Evolutionary conservation across 2,329 filamentous ascomycete genomes (phyloP).

Genomic region (Lasiodiplodia hormozganensis): DNA sequence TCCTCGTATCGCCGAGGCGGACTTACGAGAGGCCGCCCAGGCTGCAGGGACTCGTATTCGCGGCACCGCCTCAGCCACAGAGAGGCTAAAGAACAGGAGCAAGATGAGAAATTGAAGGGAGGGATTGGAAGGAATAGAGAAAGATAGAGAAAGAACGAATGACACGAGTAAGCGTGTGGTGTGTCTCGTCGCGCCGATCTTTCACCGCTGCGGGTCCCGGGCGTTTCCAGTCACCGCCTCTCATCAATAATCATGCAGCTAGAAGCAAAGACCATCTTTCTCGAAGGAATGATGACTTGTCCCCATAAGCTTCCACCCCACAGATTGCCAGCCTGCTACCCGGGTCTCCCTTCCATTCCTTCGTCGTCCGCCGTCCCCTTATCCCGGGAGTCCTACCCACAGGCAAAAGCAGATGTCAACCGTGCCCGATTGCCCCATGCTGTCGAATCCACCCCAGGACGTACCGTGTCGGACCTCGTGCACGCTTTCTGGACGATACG

Average conservation of each 20-base stretch:
- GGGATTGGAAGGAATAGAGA: neutral
- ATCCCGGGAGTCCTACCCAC: neutral
- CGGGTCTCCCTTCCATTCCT: neutral
- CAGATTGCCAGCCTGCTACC: neutral
- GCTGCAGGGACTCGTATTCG: neutral
- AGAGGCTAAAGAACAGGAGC: neutral
- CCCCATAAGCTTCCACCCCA: conserved; percentile 1
- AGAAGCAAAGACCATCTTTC: conserved; percentile 1
- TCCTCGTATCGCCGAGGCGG: neutral
- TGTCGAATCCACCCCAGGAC: neutral
- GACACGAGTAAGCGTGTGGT: neutral
- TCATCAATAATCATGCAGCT: conserved; percentile 1
- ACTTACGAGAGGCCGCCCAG: neutral
- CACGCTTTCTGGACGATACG: neutral
- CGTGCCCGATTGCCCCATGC: neutral
- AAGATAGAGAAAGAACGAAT: neutral
- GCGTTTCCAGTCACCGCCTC: conserved; percentile 1
- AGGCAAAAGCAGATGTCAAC: conserved; percentile 1
- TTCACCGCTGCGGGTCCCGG: neutral
- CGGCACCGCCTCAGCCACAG: neutral
- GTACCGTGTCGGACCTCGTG: neutral
- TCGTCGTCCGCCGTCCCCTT: neutral
- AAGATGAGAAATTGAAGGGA: neutral
- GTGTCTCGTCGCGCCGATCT: conserved; percentile 1
- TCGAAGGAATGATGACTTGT: conserved; percentile 1